phyloP scores from a whole-genome alignment of 73 alveolate species.

The Uronychia setigera region DNA sequence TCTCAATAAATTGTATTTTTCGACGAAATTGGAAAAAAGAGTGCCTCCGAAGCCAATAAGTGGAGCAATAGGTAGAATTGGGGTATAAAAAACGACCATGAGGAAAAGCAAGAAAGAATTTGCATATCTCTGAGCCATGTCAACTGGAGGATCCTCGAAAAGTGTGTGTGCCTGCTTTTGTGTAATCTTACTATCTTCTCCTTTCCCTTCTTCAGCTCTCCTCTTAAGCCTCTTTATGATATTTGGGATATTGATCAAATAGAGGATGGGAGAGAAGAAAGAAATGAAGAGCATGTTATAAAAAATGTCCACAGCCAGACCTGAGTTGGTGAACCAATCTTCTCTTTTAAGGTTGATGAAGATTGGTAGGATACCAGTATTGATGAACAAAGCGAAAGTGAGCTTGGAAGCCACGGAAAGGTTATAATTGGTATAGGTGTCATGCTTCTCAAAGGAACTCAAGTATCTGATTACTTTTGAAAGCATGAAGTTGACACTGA shows the following conservation, averaged over 20 bases:
- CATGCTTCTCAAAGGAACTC: constrained; percentile 61
- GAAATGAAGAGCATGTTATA: constrained; percentile 39
- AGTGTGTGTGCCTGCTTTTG: constrained; percentile 26
- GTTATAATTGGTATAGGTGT: constrained; percentile 71
- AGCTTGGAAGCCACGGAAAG: constrained; percentile 76
- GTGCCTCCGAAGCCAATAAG: constrained; percentile 49
- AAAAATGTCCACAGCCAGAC: constrained; percentile 56
- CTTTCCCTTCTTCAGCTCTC: constrained; percentile 31
- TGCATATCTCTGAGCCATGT: constrained; percentile 62
- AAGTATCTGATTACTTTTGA: constrained; percentile 55
- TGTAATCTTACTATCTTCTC: constrained; percentile 45
- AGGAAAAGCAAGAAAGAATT: constrained; percentile 43
- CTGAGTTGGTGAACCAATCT: constrained; percentile 62
- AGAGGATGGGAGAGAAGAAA: constrained; percentile 57
- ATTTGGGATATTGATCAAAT: constrained; percentile 40
- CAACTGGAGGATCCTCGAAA: constrained; percentile 28
- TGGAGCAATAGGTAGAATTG: constrained; percentile 56
- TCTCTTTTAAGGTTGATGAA: constrained; percentile 39
- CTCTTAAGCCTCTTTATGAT: constrained; percentile 21
- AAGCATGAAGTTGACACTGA: constrained; percentile 50
- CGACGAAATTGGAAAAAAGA: constrained; percentile 53
- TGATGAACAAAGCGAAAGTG: constrained; percentile 64
- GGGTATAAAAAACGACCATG: constrained; percentile 58
- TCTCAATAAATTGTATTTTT: constrained; percentile 47
- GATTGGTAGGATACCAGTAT: constrained; percentile 75